Conservation (phyloP, 1,139 yeast genomes). For the Geotrichum carabidarum region DNA sequence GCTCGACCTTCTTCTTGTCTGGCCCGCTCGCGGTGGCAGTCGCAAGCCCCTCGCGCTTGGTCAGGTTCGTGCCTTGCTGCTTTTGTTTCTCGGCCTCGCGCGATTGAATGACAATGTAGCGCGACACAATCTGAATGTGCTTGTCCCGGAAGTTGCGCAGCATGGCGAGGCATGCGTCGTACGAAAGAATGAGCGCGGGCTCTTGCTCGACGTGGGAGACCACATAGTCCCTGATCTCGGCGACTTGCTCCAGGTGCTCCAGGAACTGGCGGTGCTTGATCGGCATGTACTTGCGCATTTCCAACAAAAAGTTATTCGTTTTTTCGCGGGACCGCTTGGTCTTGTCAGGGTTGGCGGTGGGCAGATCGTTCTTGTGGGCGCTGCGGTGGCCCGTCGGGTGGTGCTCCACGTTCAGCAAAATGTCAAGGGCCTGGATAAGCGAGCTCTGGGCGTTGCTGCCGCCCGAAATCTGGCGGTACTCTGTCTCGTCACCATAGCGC, state of each 20-base stretch:
- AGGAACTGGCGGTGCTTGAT: constrained; percentile 73
- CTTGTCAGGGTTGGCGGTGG: constrained; percentile 18
- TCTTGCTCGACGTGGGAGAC: constrained; percentile 39
- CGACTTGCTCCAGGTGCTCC: constrained; percentile 49
- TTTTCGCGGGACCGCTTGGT: constrained; percentile 28
- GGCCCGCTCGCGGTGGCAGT: constrained; percentile 14
- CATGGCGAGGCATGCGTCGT: constrained; percentile 89
- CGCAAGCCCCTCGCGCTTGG: constrained; percentile 38
- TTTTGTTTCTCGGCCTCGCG: constrained; percentile 33
- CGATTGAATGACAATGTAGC: constrained; percentile 79
- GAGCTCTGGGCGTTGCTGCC: constrained; percentile 95
- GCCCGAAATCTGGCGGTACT: constrained; percentile 65
- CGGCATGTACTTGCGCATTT: constrained; percentile 89
- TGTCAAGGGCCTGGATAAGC: constrained; percentile 78
- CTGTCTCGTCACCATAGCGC: constrained; percentile 60
- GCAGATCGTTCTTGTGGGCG: constrained; percentile 13
- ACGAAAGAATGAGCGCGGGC: constrained; percentile 62
- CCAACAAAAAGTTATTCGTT: constrained; percentile 62
- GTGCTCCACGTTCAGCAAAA: constrained; percentile 70
- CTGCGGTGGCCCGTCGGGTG: constrained; percentile 63
- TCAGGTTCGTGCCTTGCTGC: constrained; percentile 12
- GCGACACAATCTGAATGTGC: constrained; percentile 86
- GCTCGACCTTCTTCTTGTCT: constrained; percentile 36
- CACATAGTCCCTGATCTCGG: constrained; percentile 64
- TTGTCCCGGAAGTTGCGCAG: constrained; percentile 83